Evolutionary conservation across 768 basidiomycete genomes (phyloP), one percentile per base, ranked within the genome.

Genomic region (Psilocybe subaeruginosa): DNA sequence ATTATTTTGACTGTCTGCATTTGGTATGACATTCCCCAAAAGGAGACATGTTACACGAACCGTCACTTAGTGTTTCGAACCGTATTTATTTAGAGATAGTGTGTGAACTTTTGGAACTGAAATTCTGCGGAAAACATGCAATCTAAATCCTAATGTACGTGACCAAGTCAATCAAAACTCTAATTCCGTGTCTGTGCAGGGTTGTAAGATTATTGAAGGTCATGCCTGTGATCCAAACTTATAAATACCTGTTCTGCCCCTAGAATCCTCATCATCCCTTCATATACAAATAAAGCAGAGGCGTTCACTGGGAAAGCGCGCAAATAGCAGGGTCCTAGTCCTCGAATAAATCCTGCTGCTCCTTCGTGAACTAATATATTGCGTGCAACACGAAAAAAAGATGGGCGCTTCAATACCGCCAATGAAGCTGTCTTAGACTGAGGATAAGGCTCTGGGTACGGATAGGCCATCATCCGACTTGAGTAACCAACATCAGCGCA

Each of bases 291-390:
- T 51, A 90, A 79, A 0, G 91, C 92, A 51, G 85, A 88, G 0
- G 91, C 90, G 70, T 93, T 93, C 0, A 86, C 83, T 12, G 92
- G 92, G 73, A 92, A 90, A 17, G 92, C 89, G 62, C 91, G 80
- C 61, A 92, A 73, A 27, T 91, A 75, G 58, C 84, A 85, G 35
- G 90, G 90, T 9, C 81, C 83, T 29, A 91, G 75, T 1, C 91
- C 92, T 64, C 90, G 81, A 73, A 81, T 85, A 68, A 85, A 89
- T 33, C 88, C 87, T 45, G 75, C 62, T 43, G 80, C 57, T 6
- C 88, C 89, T 53, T 86, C 81, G 27, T 76, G 76, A 33, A 74
- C 62, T 68, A 84, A 81, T 41, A 90, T 89, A 45, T 81, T 77
- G 51, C 81, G 75, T 3, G 83, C 82, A 4, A 85, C 83, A 12